Percentiles rank a stretch among this genome's conserved stretches.
Conservation (phyloP, 768 basidiomycete genomes). For the Mycena filopes region DNA sequence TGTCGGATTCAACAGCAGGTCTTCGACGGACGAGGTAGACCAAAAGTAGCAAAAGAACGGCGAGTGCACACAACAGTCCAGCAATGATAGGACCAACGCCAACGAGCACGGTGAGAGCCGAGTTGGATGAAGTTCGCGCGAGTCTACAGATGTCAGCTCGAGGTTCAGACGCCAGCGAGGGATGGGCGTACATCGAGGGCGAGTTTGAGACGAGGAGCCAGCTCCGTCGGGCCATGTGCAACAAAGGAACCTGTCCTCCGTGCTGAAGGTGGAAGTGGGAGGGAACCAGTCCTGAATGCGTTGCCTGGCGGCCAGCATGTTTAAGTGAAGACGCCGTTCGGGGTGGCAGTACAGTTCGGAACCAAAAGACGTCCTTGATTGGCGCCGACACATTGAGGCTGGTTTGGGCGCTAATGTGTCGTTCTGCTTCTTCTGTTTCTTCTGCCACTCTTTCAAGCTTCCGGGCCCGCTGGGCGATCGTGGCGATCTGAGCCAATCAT, state of each 20-base stretch:
- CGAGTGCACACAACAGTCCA: neutral
- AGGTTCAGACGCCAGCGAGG: too few relatives aligned
- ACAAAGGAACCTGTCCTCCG: slow-evolving; percentile 7
- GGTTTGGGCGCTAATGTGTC: slow-evolving; percentile 21
- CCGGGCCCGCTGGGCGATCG: slow-evolving; percentile 16
- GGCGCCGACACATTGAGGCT: neutral
- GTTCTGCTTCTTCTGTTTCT: slow-evolving; percentile 8
- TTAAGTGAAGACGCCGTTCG: neutral
- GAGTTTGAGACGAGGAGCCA: neutral
- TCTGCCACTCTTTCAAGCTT: too few relatives aligned
- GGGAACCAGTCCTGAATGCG: neutral
- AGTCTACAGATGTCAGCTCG: neutral
- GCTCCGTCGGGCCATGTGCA: slow-evolving; percentile 5
- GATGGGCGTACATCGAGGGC: too few relatives aligned
- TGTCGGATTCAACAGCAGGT: neutral
- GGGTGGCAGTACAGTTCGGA: too few relatives aligned
- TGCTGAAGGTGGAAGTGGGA: slow-evolving; percentile 11
- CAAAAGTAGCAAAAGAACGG: neutral
- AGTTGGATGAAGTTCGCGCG: neutral
- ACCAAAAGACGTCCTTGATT: neutral
- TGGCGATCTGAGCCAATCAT: slow-evolving; percentile 7
- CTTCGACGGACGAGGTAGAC: neutral
- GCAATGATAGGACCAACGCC: slow-evolving; percentile 11
- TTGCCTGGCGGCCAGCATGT: neutral
- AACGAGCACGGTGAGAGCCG: neutral